phyloP scores from a whole-genome alignment of 495 filamentous ascomycete species.

The Neurospora tetrasperma region DNA sequence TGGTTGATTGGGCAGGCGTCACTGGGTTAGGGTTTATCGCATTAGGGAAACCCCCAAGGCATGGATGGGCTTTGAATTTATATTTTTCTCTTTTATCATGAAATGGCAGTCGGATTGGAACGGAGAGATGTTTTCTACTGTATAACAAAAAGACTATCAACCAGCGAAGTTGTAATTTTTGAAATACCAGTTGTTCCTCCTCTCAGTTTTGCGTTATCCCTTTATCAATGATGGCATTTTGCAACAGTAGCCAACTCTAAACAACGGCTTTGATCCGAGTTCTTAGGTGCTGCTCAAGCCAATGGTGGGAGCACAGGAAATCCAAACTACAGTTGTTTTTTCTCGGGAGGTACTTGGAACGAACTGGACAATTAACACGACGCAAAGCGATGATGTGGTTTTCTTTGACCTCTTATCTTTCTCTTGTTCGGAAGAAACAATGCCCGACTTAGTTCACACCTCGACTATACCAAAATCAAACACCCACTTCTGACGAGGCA shows the following conservation, averaged over 20 bases:
- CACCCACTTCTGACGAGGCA: background rate
- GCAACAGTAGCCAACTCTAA: background rate
- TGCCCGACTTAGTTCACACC: background rate
- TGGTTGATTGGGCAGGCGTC: background rate
- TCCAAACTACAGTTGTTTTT: background rate
- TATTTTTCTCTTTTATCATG: background rate
- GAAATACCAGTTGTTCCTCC: background rate
- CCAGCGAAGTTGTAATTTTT: background rate
- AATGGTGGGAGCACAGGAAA: background rate
- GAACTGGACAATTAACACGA: background rate
- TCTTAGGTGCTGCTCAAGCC: background rate
- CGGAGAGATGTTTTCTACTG: background rate
- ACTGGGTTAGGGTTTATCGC: background rate
- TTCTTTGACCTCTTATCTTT: background rate
- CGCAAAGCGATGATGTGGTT: background rate
- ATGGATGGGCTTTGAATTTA: background rate
- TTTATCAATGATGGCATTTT: no score
- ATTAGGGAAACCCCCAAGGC: background rate
- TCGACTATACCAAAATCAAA: background rate
- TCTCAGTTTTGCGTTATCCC: background rate
- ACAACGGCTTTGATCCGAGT: no score
- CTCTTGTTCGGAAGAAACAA: background rate
- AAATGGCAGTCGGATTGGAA: background rate
- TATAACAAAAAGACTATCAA: background rate
- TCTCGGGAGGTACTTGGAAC: background rate